A percentile compares a stretch with the other conserved stretches of the same genome.
These are phyloP conservation scores for Coriolopsis trogii DNA, from an alignment of 1,284 basidiomycete species.

Conservation along the genomic window DNA sequence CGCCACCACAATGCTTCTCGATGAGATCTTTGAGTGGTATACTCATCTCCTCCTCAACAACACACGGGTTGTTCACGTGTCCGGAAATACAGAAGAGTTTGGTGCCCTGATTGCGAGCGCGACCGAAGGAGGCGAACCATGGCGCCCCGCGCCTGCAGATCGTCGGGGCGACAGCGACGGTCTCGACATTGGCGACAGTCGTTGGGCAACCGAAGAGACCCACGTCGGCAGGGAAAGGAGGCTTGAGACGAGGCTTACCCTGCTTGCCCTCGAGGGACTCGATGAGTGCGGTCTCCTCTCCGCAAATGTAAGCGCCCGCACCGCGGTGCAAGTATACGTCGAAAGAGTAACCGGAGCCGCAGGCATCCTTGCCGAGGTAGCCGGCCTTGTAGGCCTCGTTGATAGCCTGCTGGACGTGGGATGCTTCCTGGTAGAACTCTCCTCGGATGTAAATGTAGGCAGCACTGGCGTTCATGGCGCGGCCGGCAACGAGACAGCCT, in stretches of 20 bases:
- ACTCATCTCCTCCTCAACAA: conserved; percentile 99
- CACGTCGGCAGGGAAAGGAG: conserved; percentile 99
- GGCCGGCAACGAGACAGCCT: conserved; percentile 97
- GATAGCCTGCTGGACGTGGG: conserved; percentile 93
- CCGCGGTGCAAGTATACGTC: conserved; percentile 98
- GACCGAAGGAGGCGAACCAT: conserved; percentile 96
- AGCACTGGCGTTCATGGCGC: conserved; percentile 96
- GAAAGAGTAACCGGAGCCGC: conserved; percentile 91
- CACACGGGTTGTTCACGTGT: conserved; percentile 98
- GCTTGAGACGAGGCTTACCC: conserved; percentile 97
- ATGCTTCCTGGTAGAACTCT: conserved; percentile 96
- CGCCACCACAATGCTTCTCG: conserved; percentile 96
- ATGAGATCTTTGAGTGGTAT: conserved; percentile 93
- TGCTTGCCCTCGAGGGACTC: conserved; percentile 98
- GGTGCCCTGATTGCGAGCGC: conserved; percentile 93
- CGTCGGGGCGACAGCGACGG: conserved; percentile 95
- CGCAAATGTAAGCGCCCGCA: conserved; percentile 98
- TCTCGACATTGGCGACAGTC: conserved; percentile 98
- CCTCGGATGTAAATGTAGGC: conserved; percentile 99
- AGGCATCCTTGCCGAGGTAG: conserved; percentile 92
- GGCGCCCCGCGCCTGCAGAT: conserved; percentile 89
- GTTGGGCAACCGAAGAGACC: conserved; percentile 96
- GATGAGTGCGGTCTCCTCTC: conserved; percentile 98
- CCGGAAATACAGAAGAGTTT: conserved; percentile 97
- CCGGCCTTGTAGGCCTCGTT: conserved; percentile 93